Percentiles rank a stretch among this genome's conserved stretches.
Evolutionary conservation across 148 eudicot species (phyloP).

Genomic region (Spergularia marina): DNA sequence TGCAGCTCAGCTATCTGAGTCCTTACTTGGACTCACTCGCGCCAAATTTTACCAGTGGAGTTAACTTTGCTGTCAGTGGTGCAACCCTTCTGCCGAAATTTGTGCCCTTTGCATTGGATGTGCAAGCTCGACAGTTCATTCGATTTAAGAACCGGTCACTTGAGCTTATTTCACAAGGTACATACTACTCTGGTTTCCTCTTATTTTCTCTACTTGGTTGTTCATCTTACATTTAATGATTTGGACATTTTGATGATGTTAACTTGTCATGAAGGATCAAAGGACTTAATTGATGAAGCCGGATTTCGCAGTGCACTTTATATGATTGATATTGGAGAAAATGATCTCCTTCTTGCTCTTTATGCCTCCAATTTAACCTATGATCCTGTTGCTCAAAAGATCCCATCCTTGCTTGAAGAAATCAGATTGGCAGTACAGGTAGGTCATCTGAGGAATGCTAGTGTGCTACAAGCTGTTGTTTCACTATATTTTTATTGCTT

Average conservation of each 20-base stretch:
- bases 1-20: slow-evolving; percentile 32
- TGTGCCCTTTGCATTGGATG: slow-evolving; percentile 31
- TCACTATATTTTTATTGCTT: no score
- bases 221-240: not conserved
- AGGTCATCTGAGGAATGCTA: not conserved
- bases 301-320: slow-evolving; percentile 35
- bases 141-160: slow-evolving; percentile 39
- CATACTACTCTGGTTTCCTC: not conserved
- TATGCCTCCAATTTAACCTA: slow-evolving; percentile 45
- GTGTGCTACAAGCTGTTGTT: not conserved
- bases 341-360: slow-evolving; percentile 39
- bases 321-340: slow-evolving; percentile 45
- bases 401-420: slow-evolving; percentile 42
- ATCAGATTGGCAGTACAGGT: slow-evolving; percentile 38
- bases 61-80: slow-evolving; percentile 45
- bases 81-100: slow-evolving; percentile 37
- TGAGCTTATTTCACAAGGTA: slow-evolving; percentile 30
- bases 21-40: slow-evolving; percentile 44
- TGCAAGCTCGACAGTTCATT: slow-evolving; percentile 38
- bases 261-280: slow-evolving; percentile 18
- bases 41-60: slow-evolving; percentile 42
- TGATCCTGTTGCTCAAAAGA: slow-evolving; percentile 28
- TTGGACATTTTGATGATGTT: not conserved
- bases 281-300: slow-evolving; percentile 34
- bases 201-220: not conserved